Percentiles rank a stretch among this genome's conserved stretches.
These are phyloP conservation scores for Hansenula sp. DNA, from an alignment of 1,139 yeast genomes.

Conservation along the genomic window DNA sequence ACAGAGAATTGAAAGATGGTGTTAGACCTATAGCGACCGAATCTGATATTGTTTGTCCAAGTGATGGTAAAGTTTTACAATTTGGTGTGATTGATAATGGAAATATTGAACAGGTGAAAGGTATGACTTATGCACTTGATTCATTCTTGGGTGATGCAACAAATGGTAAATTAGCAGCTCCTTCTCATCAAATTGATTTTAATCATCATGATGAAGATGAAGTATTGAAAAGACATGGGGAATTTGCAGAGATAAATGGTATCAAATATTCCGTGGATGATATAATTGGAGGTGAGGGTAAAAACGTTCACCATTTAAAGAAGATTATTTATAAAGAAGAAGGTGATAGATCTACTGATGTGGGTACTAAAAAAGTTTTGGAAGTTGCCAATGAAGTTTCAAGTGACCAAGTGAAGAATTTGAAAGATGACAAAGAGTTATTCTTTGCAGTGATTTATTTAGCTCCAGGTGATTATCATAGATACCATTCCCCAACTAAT, in stretches of 20 bases:
- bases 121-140: conserved; percentile 87
- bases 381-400: conserved; percentile 27
- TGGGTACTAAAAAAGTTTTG: conserved; percentile 24
- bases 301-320: conserved; percentile 34
- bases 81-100: conserved; percentile 78
- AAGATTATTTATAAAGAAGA: conserved; percentile 50
- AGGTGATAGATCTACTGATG: conserved; percentile 52
- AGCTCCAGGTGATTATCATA: conserved; percentile 98
- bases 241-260: conserved; percentile 76
- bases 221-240: conserved; percentile 54
- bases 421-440: conserved; percentile 47
- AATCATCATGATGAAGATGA: conserved; percentile 34
- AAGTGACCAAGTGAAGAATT: conserved; percentile 2
- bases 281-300: conserved; percentile 47
- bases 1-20: conserved; percentile 75
- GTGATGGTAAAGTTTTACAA: conserved; percentile 88
- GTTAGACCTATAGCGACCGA: conserved; percentile 68
- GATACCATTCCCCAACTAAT: conserved; percentile 92
- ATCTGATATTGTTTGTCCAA: conserved; percentile 76
- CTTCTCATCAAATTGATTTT: conserved; percentile 51
- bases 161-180: conserved; percentile 51
- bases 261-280: conserved; percentile 71
- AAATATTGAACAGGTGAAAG: conserved; percentile 94
- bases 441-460: conserved; percentile 89
- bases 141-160: conserved; percentile 71